A percentile compares a stretch with the other conserved stretches of the same genome.
Evolutionary conservation across 805 yeast genomes (phyloP).

Genomic region (Candida silvicultrix): DNA sequence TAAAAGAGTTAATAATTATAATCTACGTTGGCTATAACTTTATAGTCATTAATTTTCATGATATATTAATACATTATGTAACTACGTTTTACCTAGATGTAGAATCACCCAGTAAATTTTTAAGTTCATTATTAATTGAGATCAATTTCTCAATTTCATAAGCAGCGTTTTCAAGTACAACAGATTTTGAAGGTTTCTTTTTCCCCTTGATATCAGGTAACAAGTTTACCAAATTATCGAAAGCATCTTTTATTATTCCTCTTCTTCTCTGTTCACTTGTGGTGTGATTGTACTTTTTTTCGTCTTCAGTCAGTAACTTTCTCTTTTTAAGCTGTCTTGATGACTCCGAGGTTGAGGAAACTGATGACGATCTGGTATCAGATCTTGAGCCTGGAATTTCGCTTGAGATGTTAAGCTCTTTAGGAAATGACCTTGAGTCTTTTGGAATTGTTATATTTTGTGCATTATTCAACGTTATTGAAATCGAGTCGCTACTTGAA

Average conservation of each 20-base stretch:
- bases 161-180: constrained; percentile 17
- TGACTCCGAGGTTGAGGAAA: background rate
- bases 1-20: too few relatives aligned
- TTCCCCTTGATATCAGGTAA: constrained; percentile 10
- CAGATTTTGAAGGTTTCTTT: constrained; percentile 16
- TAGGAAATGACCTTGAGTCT: background rate
- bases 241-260: constrained; percentile 18
- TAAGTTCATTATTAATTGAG: constrained; percentile 11
- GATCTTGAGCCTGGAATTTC: background rate
- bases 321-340: constrained; percentile 10
- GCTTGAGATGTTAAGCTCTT: background rate
- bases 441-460: background rate
- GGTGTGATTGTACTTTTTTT: constrained; percentile 21
- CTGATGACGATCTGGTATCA: background rate
- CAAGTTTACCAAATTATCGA: constrained; percentile 12
- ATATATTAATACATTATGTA: background rate
- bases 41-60: background rate
- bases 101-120: background rate
- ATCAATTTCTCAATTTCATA: constrained; percentile 13
- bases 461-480: background rate
- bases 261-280: constrained; percentile 22
- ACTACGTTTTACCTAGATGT: too few relatives aligned
- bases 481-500: background rate
- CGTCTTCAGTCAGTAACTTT: constrained; percentile 17
- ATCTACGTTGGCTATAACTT: background rate